These are phyloP conservation scores for Paracamarosporium sp. DNA, from an alignment of 2,329 filamentous ascomycete genomes.

Conservation along the genomic window DNA sequence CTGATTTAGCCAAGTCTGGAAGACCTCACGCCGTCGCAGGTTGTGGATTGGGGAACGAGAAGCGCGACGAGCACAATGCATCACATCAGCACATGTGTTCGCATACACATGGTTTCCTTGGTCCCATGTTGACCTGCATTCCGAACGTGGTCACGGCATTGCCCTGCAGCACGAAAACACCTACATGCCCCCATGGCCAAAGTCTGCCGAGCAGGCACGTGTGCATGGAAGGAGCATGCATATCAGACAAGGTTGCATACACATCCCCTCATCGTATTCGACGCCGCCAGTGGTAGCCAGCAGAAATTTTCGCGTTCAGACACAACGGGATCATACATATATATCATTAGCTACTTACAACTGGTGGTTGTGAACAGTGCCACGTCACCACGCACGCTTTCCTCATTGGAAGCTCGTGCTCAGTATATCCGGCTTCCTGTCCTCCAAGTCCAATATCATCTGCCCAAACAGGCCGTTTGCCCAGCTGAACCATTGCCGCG, in stretches of 20 bases:
- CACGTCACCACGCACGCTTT: slow-evolving; percentile 4
- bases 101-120: background rate
- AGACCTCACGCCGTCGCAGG: background rate
- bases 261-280: background rate
- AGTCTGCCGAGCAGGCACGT: slow-evolving; percentile 15
- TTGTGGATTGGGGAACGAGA: background rate
- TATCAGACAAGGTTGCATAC: slow-evolving; percentile 8
- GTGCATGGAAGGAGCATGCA: slow-evolving; percentile 1
- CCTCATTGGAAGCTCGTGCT: slow-evolving; percentile 51
- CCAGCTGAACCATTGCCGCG: slow-evolving; percentile 60
- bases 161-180: background rate
- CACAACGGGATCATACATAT: background rate
- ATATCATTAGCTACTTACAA: background rate
- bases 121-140: background rate
- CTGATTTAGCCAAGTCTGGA: background rate
- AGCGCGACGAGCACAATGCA: background rate
- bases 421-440: slow-evolving; percentile 53
- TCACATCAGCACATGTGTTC: background rate
- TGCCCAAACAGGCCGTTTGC: slow-evolving; percentile 60
- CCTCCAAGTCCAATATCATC: slow-evolving; percentile 55
- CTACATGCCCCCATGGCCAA: background rate
- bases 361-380: background rate
- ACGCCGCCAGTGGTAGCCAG: background rate
- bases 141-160: background rate
- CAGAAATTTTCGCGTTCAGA: too few relatives aligned